Percentiles rank a stretch among this genome's conserved stretches.
Conservation (phyloP, 768 basidiomycete genomes). For the Coprinopsis cinerea region DNA sequence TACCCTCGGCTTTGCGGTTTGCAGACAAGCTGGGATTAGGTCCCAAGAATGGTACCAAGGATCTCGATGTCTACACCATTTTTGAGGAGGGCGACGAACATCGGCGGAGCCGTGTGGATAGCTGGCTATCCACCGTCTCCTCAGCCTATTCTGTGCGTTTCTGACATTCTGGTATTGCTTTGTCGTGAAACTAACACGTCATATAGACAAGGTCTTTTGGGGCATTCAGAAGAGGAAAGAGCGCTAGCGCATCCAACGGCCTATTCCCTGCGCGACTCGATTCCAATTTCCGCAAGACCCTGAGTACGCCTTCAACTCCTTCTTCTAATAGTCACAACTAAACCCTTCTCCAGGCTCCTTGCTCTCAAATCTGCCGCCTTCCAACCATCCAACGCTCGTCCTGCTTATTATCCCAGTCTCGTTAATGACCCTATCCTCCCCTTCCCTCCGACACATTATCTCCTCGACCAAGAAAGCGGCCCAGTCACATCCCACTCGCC, state of each 20-base stretch:
- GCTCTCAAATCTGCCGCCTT: constrained; percentile 28
- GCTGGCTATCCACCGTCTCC: constrained; percentile 54
- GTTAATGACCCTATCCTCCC: constrained; percentile 58
- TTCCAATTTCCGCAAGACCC: constrained; percentile 56
- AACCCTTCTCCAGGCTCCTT: constrained; percentile 30
- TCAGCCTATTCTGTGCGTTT: constrained; percentile 48
- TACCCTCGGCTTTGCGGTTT: constrained; percentile 68
- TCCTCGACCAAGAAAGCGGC: constrained; percentile 54
- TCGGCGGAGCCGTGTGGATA: constrained; percentile 41
- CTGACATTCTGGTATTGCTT: background rate
- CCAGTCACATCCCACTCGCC: constrained; percentile 40
- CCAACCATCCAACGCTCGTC: constrained; percentile 42
- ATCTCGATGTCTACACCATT: constrained; percentile 61
- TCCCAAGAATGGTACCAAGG: constrained; percentile 66
- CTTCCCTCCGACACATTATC: constrained; percentile 63
- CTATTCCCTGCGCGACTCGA: constrained; percentile 62
- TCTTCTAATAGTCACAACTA: background rate
- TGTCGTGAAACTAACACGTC: constrained; percentile 13
- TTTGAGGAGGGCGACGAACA: constrained; percentile 56
- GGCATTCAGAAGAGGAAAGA: constrained; percentile 45
- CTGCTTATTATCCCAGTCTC: constrained; percentile 62
- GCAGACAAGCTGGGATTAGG: constrained; percentile 81
- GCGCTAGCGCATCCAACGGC: constrained; percentile 44
- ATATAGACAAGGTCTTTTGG: constrained; percentile 59
- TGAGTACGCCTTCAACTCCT: constrained; percentile 35